These are phyloP conservation scores for Chrysanthemum seticuspe DNA, from an alignment of 129 eudicot genomes.

Conservation along the genomic window DNA sequence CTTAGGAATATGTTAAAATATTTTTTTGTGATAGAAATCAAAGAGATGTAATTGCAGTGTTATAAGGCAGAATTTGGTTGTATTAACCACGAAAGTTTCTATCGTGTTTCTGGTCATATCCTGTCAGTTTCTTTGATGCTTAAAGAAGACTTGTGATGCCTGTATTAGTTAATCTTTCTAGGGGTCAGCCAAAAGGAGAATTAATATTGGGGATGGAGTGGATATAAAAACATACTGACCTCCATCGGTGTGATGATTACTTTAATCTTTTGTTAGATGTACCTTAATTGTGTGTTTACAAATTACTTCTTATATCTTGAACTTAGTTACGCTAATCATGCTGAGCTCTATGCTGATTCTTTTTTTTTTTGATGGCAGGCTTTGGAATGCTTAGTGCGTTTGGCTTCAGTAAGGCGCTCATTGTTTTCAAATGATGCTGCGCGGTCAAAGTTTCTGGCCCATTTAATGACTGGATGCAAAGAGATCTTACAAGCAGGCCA, in stretches of 20 bases:
- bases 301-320: conserved; percentile 1
- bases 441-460: conserved; percentile 87
- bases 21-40: not conserved
- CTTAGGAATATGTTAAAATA: not conserved
- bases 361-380: conserved; percentile 44
- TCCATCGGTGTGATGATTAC: conserved; percentile 1
- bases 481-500: conserved; percentile 91
- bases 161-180: not conserved
- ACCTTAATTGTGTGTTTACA: not conserved
- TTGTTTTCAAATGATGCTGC: conserved; percentile 79
- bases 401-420: conserved; percentile 96
- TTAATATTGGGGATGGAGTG: not conserved
- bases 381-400: conserved; percentile 90
- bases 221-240: conserved; percentile 2
- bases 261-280: conserved; percentile 8
- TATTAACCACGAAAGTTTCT: conserved; percentile 3
- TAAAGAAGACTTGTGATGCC: not conserved
- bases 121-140: not conserved
- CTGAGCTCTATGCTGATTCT: conserved; percentile 5
- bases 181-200: conserved; percentile 7
- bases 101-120: not conserved
- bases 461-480: conserved; percentile 89
- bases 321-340: not conserved
- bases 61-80: conserved; percentile 9
- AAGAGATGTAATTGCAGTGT: not conserved